Evolutionary conservation across 352 stramenopile genomes (phyloP).

Genomic region (Phytophthora europaea): DNA sequence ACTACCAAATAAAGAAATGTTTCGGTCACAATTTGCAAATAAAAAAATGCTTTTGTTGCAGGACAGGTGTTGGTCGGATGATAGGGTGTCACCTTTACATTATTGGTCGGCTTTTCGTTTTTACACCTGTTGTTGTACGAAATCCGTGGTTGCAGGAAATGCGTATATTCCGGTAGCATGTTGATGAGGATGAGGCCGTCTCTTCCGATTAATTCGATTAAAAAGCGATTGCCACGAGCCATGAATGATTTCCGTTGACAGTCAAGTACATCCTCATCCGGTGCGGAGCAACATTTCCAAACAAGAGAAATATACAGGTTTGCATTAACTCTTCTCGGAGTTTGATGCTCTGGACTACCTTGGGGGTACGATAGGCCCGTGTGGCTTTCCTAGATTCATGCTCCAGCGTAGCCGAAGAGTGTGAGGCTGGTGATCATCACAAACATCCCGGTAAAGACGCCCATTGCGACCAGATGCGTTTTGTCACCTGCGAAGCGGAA

Average conservation of each 20-base stretch:
- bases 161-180: no score
- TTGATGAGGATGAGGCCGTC: no score
- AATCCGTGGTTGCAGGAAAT: no score
- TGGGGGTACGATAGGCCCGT: background rate
- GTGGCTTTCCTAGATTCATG: slow-evolving; percentile 21
- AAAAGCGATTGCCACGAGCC: background rate
- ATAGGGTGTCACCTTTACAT: background rate
- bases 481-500: slow-evolving; percentile 88
- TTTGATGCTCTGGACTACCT: background rate
- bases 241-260: background rate
- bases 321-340: background rate
- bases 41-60: background rate
- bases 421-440: slow-evolving; percentile 91
- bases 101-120: background rate
- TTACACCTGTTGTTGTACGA: no score
- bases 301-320: background rate
- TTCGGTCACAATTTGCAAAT: background rate
- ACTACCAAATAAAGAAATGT: background rate
- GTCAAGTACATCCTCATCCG: background rate
- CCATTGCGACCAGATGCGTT: slow-evolving; percentile 78
- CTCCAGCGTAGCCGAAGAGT: slow-evolving; percentile 79
- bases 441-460: slow-evolving; percentile 85
- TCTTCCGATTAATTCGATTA: background rate
- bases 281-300: background rate
- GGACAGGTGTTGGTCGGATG: background rate